These are phyloP conservation scores for Apodospora peruviana DNA, from an alignment of 495 filamentous ascomycete genomes.

Conservation along the genomic window DNA sequence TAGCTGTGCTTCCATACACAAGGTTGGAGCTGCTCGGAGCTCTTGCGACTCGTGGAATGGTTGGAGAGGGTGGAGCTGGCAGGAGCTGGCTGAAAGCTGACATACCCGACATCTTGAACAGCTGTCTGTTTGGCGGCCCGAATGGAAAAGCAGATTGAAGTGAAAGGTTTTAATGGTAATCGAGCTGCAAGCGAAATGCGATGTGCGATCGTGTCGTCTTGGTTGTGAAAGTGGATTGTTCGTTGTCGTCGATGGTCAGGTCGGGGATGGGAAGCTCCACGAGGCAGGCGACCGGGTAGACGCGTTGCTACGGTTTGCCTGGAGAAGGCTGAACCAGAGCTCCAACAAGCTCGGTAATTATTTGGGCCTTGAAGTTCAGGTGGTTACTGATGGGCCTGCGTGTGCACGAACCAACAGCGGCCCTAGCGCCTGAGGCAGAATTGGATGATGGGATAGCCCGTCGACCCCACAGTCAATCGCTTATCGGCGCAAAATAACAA, in stretches of 20 bases:
- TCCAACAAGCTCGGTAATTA: slow-evolving; percentile 11
- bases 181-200: not conserved
- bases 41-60: slow-evolving; percentile 6
- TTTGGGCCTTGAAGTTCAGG: too few species aligned
- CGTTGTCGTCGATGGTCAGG: slow-evolving; percentile 26
- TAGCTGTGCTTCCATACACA: slow-evolving; percentile 12
- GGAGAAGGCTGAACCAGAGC: slow-evolving; percentile 24
- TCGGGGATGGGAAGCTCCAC: slow-evolving; percentile 15
- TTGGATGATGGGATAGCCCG: not conserved
- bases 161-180: not conserved
- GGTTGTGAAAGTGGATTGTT: not conserved
- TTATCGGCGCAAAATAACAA: too few species aligned
- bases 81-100: slow-evolving; percentile 16
- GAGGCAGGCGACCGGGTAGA: slow-evolving; percentile 14
- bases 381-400: too few species aligned
- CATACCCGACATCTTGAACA: slow-evolving; percentile 42
- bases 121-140: slow-evolving; percentile 4
- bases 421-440: too few species aligned
- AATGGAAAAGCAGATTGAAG: not conserved
- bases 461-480: slow-evolving; percentile 5
- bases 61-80: slow-evolving; percentile 1
- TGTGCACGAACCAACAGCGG: too few species aligned
- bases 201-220: slow-evolving; percentile 1
- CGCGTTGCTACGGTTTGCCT: slow-evolving; percentile 39
- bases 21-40: not conserved